phyloP scores from a whole-genome alignment of 106 monocot genomes.

The Xerophyta viscosa region DNA sequence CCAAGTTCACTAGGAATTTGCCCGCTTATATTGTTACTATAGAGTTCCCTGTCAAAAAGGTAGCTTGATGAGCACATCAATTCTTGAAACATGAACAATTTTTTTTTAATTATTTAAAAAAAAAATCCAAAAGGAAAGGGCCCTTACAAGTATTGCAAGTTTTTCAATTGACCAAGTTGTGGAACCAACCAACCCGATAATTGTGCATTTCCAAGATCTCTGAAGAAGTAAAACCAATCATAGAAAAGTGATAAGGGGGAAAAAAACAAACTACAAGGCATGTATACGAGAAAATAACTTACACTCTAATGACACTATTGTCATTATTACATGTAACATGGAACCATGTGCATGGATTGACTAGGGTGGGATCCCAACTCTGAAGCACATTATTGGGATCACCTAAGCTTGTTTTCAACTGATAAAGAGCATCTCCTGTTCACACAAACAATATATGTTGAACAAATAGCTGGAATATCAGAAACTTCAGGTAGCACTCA shows the following conservation, averaged over 20 bases:
- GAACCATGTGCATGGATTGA: conserved; percentile 88
- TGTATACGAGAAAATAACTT: conserved; percentile 13
- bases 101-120: neutral
- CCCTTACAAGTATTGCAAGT: conserved; percentile 40
- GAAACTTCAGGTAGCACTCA: neutral
- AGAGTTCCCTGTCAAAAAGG: conserved; percentile 70
- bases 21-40: conserved; percentile 90
- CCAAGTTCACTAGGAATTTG: conserved; percentile 79
- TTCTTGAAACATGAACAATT: too few relatives aligned
- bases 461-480: neutral
- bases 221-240: too few relatives aligned
- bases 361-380: conserved; percentile 68
- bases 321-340: conserved; percentile 75
- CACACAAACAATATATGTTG: neutral
- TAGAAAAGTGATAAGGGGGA: neutral
- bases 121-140: neutral
- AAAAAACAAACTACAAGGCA: neutral
- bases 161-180: conserved; percentile 36
- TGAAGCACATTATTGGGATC: conserved; percentile 14
- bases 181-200: conserved; percentile 39
- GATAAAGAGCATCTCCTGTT: conserved; percentile 36
- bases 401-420: conserved; percentile 25
- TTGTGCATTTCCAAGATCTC: conserved; percentile 44
- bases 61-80: neutral
- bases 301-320: conserved; percentile 77